phyloP scores from a whole-genome alignment of 495 filamentous ascomycete genomes.

The Tuber calosporum region DNA sequence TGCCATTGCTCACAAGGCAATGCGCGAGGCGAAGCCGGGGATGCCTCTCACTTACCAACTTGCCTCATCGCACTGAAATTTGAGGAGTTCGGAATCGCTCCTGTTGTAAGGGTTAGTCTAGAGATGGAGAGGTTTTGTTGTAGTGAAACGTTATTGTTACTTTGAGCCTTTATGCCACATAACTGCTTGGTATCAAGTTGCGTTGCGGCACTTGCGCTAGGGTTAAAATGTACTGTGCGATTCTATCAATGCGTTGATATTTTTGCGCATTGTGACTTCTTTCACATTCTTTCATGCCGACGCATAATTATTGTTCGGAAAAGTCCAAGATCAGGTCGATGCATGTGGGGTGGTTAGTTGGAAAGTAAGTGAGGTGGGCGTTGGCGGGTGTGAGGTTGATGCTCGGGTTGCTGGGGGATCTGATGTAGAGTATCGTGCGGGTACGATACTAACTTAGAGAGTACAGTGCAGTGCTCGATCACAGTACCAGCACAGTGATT shows the following conservation, averaged over 20 bases:
- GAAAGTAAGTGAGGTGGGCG: neutral
- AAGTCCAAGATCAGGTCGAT: neutral
- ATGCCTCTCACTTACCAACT: neutral
- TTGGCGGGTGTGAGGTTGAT: neutral
- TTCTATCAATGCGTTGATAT: neutral
- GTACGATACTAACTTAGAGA: too few relatives aligned
- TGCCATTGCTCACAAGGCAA: neutral
- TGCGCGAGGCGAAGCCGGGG: neutral
- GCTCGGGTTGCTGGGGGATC: neutral
- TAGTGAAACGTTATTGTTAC: neutral
- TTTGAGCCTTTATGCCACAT: neutral
- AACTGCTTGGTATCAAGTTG: neutral
- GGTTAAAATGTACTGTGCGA: neutral
- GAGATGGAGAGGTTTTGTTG: neutral
- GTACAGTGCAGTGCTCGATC: too few relatives aligned
- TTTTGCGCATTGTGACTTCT: neutral
- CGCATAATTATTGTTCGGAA: neutral
- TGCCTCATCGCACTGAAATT: neutral
- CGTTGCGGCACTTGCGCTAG: neutral
- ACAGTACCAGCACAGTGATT: neutral
- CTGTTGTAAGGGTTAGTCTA: neutral
- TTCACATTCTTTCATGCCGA: neutral
- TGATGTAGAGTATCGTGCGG: neutral
- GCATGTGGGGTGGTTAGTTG: neutral
- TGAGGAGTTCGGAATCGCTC: neutral